Conservation (phyloP, 345 rosid species). For the Ceriops decandra region DNA sequence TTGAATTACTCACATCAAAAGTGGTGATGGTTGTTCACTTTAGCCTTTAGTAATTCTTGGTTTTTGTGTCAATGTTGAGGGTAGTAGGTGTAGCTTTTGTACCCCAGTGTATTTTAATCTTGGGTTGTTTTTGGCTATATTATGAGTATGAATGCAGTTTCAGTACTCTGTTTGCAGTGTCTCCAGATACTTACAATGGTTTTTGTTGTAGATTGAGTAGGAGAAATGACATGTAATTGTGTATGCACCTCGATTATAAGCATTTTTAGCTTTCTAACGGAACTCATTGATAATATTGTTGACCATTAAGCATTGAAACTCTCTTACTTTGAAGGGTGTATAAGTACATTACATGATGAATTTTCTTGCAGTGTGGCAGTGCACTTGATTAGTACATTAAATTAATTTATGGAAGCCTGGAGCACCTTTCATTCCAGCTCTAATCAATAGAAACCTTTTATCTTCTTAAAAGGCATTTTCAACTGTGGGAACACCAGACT, state of each 20-base stretch:
- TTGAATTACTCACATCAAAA: too few relatives aligned
- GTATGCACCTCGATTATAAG: neutral
- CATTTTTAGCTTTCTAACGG: neutral
- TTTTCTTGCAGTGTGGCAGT: neutral
- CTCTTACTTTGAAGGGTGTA: neutral
- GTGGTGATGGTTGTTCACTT: too few relatives aligned
- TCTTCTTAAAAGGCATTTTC: slow-evolving; percentile 71
- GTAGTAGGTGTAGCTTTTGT: neutral
- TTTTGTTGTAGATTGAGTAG: slow-evolving; percentile 1
- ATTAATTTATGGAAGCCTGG: neutral
- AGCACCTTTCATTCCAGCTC: neutral
- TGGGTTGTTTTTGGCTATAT: too few relatives aligned
- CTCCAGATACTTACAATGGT: neutral
- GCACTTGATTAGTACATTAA: neutral
- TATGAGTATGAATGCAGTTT: neutral
- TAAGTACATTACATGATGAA: too few relatives aligned
- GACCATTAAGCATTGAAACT: neutral
- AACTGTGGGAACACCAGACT: slow-evolving; percentile 95
- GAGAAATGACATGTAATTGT: slow-evolving; percentile 4
- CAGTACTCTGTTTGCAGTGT: neutral
- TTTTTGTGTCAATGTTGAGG: neutral
- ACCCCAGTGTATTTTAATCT: neutral
- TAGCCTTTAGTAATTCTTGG: neutral
- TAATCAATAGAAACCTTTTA: neutral
- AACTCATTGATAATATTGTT: neutral